phyloP scores from a whole-genome alignment of 2,329 filamentous ascomycete species.

The Pseudonectria buxi region DNA sequence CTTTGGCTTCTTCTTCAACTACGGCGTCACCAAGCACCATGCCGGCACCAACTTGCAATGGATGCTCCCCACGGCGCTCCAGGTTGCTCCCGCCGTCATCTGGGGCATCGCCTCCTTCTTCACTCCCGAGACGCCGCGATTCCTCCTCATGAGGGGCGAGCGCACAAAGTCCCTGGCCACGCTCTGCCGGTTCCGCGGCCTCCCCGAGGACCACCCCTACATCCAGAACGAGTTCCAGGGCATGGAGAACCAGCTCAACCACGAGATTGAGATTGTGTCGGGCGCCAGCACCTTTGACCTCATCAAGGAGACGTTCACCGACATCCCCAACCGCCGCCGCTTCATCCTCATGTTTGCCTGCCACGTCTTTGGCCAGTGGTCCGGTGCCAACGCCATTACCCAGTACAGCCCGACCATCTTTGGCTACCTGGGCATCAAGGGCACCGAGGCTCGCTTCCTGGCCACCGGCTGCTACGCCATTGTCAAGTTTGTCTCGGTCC shows the following conservation, averaged over 20 bases:
- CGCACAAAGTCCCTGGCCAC: constrained; percentile 11
- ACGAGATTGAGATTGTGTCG: constrained; percentile 27
- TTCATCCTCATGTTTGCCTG: constrained; percentile 25
- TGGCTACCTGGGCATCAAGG: constrained; percentile 20
- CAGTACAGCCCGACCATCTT: constrained; percentile 24
- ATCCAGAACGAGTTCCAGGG: constrained; percentile 20
- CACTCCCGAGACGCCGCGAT: constrained; percentile 21
- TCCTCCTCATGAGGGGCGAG: constrained; percentile 16
- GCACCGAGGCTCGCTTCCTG: constrained; percentile 17
- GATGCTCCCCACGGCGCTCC: constrained; percentile 21
- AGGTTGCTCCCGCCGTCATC: constrained; percentile 18
- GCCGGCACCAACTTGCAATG: constrained; percentile 18
- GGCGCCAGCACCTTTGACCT: constrained; percentile 25
- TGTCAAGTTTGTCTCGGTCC: constrained; percentile 22
- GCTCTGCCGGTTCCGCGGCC: constrained; percentile 15
- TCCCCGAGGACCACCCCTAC: constrained; percentile 23
- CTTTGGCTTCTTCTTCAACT: constrained; percentile 30
- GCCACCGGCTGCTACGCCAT: constrained; percentile 21
- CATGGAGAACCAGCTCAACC: constrained; percentile 26
- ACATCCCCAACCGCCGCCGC: constrained; percentile 21
- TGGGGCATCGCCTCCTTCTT: constrained; percentile 21
- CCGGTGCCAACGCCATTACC: constrained; percentile 24
- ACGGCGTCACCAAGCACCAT: constrained; percentile 26
- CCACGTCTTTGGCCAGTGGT: constrained; percentile 23
- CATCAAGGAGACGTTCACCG: constrained; percentile 26